A percentile compares a stretch with the other conserved stretches of the same genome.
phyloP scores from a whole-genome alignment of 148 eudicot genomes.

The Camellia lanceoleosa region DNA sequence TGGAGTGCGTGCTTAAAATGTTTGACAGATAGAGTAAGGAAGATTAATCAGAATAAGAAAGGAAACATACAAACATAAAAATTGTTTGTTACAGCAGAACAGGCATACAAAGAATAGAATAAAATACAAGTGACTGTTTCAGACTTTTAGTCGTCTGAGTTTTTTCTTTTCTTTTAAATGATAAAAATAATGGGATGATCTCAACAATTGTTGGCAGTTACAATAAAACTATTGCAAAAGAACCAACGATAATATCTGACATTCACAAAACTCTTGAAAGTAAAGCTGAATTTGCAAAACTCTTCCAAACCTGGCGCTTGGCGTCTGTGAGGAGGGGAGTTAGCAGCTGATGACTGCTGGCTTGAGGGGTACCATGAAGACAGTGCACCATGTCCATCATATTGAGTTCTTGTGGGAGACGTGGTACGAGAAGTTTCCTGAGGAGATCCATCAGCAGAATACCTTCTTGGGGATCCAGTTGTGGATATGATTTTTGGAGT shows the following conservation, averaged over 20 bases:
- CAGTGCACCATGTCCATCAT: constrained; percentile 53
- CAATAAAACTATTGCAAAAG: background rate
- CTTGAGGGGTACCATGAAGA: constrained; percentile 90
- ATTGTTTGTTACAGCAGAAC: background rate
- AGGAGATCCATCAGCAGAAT: constrained; percentile 70
- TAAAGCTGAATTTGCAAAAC: background rate
- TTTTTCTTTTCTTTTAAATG: background rate
- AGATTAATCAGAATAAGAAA: constrained; percentile 8
- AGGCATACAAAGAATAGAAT: background rate
- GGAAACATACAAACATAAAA: background rate
- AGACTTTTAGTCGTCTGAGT: no score
- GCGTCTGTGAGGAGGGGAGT: constrained; percentile 80
- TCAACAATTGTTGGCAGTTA: background rate
- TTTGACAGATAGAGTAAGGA: constrained; percentile 10
- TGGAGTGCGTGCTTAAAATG: constrained; percentile 60
- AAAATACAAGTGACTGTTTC: background rate
- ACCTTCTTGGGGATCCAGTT: constrained; percentile 62
- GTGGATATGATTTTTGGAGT: constrained; percentile 73
- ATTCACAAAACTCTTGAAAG: background rate
- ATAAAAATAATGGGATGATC: background rate
- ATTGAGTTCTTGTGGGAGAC: constrained; percentile 59
- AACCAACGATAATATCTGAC: constrained; percentile 3
- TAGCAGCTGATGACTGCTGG: constrained; percentile 94
- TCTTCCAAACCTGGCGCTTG: constrained; percentile 55
- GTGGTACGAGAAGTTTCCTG: constrained; percentile 56